phyloP scores from a whole-genome alignment of 164 flowering plant genomes.

The Stephania yunnanensis region DNA sequence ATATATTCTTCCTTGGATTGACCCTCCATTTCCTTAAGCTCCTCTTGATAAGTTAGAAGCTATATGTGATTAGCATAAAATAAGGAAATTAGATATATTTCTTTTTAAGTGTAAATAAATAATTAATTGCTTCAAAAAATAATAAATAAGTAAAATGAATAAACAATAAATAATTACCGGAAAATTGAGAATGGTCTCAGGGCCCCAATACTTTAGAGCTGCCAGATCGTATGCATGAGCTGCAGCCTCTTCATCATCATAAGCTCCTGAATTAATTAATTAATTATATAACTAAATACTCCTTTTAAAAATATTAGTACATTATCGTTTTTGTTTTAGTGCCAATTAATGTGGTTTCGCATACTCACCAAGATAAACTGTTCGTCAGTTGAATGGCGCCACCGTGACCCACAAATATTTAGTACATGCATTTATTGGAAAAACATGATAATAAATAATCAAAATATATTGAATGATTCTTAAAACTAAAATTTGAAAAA shows the following conservation, averaged over 20 bases:
- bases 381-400: conserved; percentile 19
- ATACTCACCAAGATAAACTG: conserved; percentile 81
- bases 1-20: conserved; percentile 88
- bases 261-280: conserved; percentile 51
- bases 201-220: conserved; percentile 94
- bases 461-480: neutral
- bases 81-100: neutral
- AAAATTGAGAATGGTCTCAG: conserved; percentile 73
- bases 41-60: conserved; percentile 52
- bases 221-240: conserved; percentile 95
- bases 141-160: neutral
- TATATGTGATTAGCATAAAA: neutral
- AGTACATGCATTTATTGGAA: neutral
- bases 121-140: neutral
- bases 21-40: conserved; percentile 73
- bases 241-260: conserved; percentile 87
- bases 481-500: neutral
- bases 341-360: neutral
- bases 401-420: conserved; percentile 7
- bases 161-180: conserved; percentile 37
- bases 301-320: no score
- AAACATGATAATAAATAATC: neutral
- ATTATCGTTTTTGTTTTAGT: no score
- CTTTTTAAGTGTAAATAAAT: neutral
- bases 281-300: neutral